Conservation (phyloP, 148 eudicot genomes). For the Polygonum aviculare region DNA sequence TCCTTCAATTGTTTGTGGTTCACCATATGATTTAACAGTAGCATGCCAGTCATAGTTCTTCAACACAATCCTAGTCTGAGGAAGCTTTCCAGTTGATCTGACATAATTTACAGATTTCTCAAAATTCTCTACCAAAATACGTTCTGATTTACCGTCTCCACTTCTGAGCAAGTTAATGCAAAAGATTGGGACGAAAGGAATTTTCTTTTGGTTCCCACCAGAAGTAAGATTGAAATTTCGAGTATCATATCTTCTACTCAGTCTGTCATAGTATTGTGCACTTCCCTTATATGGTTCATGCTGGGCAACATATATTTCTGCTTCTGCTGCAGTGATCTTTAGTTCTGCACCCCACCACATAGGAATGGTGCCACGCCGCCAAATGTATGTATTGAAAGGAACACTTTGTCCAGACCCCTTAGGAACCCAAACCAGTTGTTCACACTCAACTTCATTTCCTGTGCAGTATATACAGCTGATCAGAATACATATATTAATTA, state of each 20-base stretch:
- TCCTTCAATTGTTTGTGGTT: slow-evolving; percentile 92
- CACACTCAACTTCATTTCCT: slow-evolving; percentile 99
- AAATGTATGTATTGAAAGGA: slow-evolving; percentile 87
- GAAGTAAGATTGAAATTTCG: slow-evolving; percentile 41
- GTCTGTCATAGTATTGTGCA: slow-evolving; percentile 75
- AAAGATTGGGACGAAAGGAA: slow-evolving; percentile 67
- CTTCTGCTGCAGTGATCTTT: slow-evolving; percentile 89
- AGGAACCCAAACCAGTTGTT: slow-evolving; percentile 96
- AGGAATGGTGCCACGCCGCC: slow-evolving; percentile 95
- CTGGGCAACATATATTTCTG: slow-evolving; percentile 89
- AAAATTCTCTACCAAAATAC: slow-evolving; percentile 81
- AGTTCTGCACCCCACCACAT: slow-evolving; percentile 99
- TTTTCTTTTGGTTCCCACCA: slow-evolving; percentile 58
- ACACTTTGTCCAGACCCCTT: slow-evolving; percentile 66
- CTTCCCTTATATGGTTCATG: slow-evolving; percentile 93
- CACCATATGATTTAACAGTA: slow-evolving; percentile 72
- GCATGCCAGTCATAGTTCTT: slow-evolving; percentile 98
- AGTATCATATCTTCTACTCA: slow-evolving; percentile 78
- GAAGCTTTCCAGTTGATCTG: slow-evolving; percentile 65
- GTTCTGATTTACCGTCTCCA: slow-evolving; percentile 91
- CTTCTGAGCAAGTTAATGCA: slow-evolving; percentile 83
- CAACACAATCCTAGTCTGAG: slow-evolving; percentile 60
- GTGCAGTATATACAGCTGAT: slow-evolving; percentile 15
- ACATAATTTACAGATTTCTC: slow-evolving; percentile 77
- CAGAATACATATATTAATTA: neutral